A percentile compares a stretch with the other conserved stretches of the same genome.
These are phyloP conservation scores for Trichophyton schoenleinii DNA, from an alignment of 2,329 filamentous ascomycete genomes.

Conservation along the genomic window DNA sequence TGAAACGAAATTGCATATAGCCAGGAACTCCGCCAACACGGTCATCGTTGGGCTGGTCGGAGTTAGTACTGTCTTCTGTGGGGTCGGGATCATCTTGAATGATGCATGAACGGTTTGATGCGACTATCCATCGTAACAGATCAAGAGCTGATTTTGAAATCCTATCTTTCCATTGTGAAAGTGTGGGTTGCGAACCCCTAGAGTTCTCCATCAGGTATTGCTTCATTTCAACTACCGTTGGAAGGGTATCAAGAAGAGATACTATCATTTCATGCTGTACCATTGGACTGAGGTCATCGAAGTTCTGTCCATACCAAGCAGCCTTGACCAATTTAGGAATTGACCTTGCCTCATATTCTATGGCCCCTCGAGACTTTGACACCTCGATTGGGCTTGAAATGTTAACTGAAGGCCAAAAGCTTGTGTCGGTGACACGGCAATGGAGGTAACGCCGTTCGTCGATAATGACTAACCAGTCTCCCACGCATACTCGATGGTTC, in stretches of 20 bases:
- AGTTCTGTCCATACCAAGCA: slow-evolving; percentile 26
- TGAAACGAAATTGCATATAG: slow-evolving; percentile 75
- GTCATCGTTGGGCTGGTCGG: slow-evolving; percentile 26
- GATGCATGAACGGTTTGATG: slow-evolving; percentile 79
- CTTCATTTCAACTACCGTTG: slow-evolving; percentile 30
- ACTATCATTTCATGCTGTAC: slow-evolving; percentile 23
- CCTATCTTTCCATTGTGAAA: slow-evolving; percentile 44
- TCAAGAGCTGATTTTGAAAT: slow-evolving; percentile 55
- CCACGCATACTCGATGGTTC: slow-evolving; percentile 26
- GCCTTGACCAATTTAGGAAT: slow-evolving; percentile 14
- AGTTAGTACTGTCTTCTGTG: slow-evolving; percentile 7
- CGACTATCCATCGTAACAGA: slow-evolving; percentile 74
- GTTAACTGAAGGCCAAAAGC: slow-evolving; percentile 34
- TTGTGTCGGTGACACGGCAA: slow-evolving; percentile 38
- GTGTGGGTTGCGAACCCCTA: slow-evolving; percentile 24
- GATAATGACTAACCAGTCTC: slow-evolving; percentile 42
- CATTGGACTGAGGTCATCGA: slow-evolving; percentile 25
- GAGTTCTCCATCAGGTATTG: slow-evolving; percentile 32
- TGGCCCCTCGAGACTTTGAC: not conserved
- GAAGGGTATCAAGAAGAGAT: slow-evolving; percentile 29
- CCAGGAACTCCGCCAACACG: slow-evolving; percentile 50
- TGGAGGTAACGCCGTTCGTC: slow-evolving; percentile 26
- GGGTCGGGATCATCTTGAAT: slow-evolving; percentile 50
- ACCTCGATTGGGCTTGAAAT: slow-evolving; percentile 20
- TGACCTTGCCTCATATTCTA: not conserved